Evolutionary conservation across 1,284 basidiomycete species (phyloP), one percentile per base, ranked within the genome.

Genomic region (Takashimella tepidaria): DNA sequence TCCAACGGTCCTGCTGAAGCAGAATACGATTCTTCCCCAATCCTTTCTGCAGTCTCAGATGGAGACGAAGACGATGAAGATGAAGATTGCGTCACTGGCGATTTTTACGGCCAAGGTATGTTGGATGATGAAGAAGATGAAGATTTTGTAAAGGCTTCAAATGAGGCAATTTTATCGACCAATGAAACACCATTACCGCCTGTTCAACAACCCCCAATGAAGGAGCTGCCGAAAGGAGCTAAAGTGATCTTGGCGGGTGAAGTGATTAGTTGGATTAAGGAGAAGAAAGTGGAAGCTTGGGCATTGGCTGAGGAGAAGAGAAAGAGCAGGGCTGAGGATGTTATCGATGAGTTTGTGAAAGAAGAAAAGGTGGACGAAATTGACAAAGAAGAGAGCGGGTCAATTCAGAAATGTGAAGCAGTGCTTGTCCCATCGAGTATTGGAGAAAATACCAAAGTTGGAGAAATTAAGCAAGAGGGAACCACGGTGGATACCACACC

Each of bases 231-330:
- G 0, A 54, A 64, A 10, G 67, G 59, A 3, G 68, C 68, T 41
- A 49, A 53, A 27, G 48, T 76, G 12, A 66, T 68, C n/a, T 41
- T 69, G 41, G 74, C 78, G 0, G 78, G 78, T 2, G 70, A 74
- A 25, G 70, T 79, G 3, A 68, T 77, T 47, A 75, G 73, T 50
- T 73, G 71, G 67, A 71, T 75, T 63, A 67, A 55, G 61, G 72
- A 73, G 31, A 60, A 61, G 44, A 64, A 54, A 48, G 63, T 71
- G 4, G 72, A 68, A 50, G 56, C 58, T 10, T 74, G 73, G 74
- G 26, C 64, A 31, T 60, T 59, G 21, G 55, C 22, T 5, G 49
- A 49, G 31, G 41, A 27, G 27, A 41, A 53, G 44, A 27, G 6
- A 19, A 54, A 47, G 16, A 37, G 31, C 31, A 16, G 10, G 10